Base-by-base conservation (phyloP, 768 basidiomycete species). In the Chalciporus chontae region DNA sequence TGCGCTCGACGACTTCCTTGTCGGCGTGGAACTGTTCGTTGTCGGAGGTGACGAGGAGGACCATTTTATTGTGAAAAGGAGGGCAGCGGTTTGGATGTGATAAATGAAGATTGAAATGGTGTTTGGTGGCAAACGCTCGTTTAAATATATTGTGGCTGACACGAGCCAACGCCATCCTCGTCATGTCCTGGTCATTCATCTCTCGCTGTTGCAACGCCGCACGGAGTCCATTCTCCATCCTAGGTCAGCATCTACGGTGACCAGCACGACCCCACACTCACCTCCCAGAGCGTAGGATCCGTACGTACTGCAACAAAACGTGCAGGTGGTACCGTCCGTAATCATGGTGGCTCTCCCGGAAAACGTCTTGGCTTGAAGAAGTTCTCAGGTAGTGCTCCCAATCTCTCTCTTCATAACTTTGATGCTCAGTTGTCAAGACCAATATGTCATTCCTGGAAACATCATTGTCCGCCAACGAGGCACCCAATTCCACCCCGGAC, bases 401-500 rank as follows among this genome's bases (percentile, higher is more conserved):
- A 5, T 15, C 15, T 32, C 48, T n/a, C 31, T 45, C 31, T 46
- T 34, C 3, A 9, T 17, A 31, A 46, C 19, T 43, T 45, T 40
- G 21, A 10, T 37, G 50, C 53, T 58, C 52, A 54, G 54, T 21
- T 5, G 15, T 27, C 41, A 53, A 97, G 95, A 96, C 64, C 86
- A 97, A 69, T 80, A 78, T 69, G 94, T 97, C 21, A 79, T 90
- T 21, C 91, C 96, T 8, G 96, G 96, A 38, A 91, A 95, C 73
- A 97, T 99, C 59, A 89, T 99, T 64, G 84, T 98, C 27, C 81
- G 96, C 40, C 96, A 99, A 69, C 80, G 96, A 55, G 96, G 96
- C 8, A 87, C 88, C 0, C 75, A 86, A 44, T 95, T 96, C 72
- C 93, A 95, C 64, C 84, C 95, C 5, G 95, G 94, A 1, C 94